phyloP scores from a whole-genome alignment of 768 basidiomycete genomes.

The Leccinum fibrillosum region DNA sequence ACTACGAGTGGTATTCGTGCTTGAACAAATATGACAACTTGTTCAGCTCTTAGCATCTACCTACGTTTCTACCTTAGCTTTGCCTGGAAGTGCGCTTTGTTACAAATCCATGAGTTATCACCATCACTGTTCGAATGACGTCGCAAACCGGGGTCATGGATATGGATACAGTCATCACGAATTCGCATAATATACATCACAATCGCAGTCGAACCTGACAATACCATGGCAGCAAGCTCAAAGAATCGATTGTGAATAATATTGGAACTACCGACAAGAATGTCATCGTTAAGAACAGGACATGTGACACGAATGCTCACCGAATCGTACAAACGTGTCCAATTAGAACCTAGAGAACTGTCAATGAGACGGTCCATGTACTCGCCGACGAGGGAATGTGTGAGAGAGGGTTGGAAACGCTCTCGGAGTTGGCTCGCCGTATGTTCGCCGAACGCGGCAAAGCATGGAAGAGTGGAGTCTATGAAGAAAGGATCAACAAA shows the following conservation, averaged over 20 bases:
- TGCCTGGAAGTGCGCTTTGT: not conserved
- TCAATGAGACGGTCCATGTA: conserved; percentile 90
- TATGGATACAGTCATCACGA: not conserved
- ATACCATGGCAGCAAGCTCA: conserved; percentile 29
- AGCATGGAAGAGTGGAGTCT: conserved; percentile 92
- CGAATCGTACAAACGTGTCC: conserved; percentile 96
- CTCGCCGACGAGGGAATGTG: conserved; percentile 79
- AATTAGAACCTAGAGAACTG: conserved; percentile 85
- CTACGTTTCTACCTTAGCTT: not conserved
- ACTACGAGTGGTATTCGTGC: conserved; percentile 88
- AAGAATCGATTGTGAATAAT: conserved; percentile 89
- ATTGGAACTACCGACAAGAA: conserved; percentile 66
- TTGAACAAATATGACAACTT: conserved; percentile 69
- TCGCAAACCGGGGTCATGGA: conserved; percentile 1
- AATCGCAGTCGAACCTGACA: not conserved
- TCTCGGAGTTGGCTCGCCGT: conserved; percentile 87
- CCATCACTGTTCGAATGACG: not conserved
- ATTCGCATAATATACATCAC: not conserved
- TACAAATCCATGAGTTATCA: not conserved
- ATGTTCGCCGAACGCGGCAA: conserved; percentile 85
- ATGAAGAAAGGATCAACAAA: not conserved
- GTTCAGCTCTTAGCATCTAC: conserved; percentile 34
- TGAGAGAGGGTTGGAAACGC: conserved; percentile 88
- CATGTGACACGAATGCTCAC: conserved; percentile 40
- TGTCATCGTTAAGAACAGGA: not conserved